Base-by-base conservation (phyloP, 345 rosid species). In the Linum lewisii region DNA sequence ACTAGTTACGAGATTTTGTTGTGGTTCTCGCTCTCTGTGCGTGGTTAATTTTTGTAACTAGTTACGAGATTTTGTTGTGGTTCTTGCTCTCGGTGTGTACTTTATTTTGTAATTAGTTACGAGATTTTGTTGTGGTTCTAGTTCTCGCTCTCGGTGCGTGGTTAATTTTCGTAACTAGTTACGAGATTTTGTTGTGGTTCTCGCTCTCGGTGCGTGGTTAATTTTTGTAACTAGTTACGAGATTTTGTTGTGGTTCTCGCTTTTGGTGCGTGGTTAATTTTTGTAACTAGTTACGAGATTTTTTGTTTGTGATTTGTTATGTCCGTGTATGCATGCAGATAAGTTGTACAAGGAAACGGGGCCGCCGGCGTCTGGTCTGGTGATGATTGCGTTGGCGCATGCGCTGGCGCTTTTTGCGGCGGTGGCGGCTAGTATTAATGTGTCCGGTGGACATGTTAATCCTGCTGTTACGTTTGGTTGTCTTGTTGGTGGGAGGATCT, bases 371-470 rank as follows among this genome's bases (percentile, higher is more conserved):
- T 21, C 56, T 21, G 56, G 56, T 8, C 56, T 52, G 24, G 56
- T 52, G 56, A 24, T 52, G 56, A 52, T 52, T 0, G 56, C 56
- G 11, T 11, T 52, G 23, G 56, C 56, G 20, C 23, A 24, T 52
- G 56, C 56, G 24, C 24, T 52, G 24, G 23, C 56, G 9, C 24
- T 52, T 24, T 52, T 52, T 13, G 56, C 56, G 5, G 56, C 56
- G 0, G 56, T 52, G 24, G 56, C 56, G 1, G 56, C 56, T 24
- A 52, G 56, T 11, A 52, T 52, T 24, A 52, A 52, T 24, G 24
- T 52, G 3, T 52, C 56, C 25, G 56, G 56, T 8, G 56, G 56
- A 21, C 56, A 52, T 21, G 56, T 52, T 11, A 52, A 52, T 52
- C 56, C 56, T 2, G 56, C 56, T 3, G 56, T 52, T 52, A 52